Conservation (phyloP, 768 basidiomycete genomes). For the Boletus subparvulus region DNA sequence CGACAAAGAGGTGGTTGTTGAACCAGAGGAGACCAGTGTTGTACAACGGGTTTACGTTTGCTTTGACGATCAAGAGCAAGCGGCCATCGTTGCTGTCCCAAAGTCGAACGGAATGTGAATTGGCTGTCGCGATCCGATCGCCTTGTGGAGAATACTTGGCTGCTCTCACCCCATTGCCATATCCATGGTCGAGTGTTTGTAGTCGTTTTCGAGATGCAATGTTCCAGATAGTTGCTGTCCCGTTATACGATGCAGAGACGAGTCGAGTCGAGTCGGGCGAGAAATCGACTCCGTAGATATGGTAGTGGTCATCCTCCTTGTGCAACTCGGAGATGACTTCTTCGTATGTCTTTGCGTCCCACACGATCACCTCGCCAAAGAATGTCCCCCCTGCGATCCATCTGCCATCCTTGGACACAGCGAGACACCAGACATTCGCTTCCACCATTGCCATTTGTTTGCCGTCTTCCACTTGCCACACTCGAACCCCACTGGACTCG, state of each 20-base stretch:
- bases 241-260: background rate
- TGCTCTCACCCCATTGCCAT: background rate
- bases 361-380: background rate
- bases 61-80: background rate
- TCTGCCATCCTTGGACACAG: too few relatives aligned
- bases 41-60: background rate
- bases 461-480: too few relatives aligned
- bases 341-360: background rate
- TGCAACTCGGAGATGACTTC: background rate
- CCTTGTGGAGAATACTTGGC: background rate
- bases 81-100: background rate
- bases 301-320: background rate
- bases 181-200: background rate
- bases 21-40: slow-evolving; percentile 4
- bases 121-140: slow-evolving; percentile 1
- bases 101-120: background rate
- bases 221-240: background rate
- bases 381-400: too few relatives aligned
- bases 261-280: background rate
- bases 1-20: background rate
- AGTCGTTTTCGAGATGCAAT: background rate
- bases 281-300: background rate
- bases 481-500: too few relatives aligned
- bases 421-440: too few relatives aligned
- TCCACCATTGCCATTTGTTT: too few relatives aligned